A percentile compares a stretch with the other conserved stretches of the same genome.
These are phyloP conservation scores for Dothistroma pini DNA, from an alignment of 2,329 filamentous ascomycete genomes.

Conservation along the genomic window DNA sequence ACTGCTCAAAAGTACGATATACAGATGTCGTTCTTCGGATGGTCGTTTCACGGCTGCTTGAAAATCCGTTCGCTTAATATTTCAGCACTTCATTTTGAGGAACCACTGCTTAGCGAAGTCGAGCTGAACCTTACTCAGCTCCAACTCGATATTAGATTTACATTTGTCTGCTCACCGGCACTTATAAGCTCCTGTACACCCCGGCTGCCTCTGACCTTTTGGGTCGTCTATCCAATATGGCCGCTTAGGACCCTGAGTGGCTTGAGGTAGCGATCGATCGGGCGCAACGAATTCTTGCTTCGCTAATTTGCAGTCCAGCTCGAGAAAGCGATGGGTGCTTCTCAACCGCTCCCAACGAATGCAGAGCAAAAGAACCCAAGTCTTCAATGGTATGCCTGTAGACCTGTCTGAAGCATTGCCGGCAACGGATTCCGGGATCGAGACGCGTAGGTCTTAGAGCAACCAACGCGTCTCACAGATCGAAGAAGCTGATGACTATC, in stretches of 20 bases:
- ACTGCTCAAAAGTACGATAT: neutral
- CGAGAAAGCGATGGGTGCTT: constrained; percentile 4
- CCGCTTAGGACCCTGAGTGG: neutral
- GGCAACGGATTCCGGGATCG: neutral
- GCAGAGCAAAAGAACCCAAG: neutral
- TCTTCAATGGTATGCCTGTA: neutral
- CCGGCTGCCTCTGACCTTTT: too few relatives aligned
- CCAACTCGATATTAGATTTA: too few relatives aligned
- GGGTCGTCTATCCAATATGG: neutral
- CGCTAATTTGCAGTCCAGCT: neutral
- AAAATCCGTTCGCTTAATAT: too few relatives aligned
- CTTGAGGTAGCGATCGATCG: neutral
- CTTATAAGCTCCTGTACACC: too few relatives aligned
- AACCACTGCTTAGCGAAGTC: too few relatives aligned
- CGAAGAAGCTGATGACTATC: neutral
- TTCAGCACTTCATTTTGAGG: too few relatives aligned
- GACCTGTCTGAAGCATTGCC: neutral
- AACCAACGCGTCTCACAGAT: neutral
- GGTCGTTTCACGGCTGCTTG: neutral
- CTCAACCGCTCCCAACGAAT: neutral
- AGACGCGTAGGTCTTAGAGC: neutral
- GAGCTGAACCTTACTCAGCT: neutral
- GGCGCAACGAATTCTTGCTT: too few relatives aligned
- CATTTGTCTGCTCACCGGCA: too few relatives aligned
- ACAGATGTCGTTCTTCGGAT: neutral